Evolutionary conservation across 306 rosid species (phyloP).

Genomic region (Prunus mira): DNA sequence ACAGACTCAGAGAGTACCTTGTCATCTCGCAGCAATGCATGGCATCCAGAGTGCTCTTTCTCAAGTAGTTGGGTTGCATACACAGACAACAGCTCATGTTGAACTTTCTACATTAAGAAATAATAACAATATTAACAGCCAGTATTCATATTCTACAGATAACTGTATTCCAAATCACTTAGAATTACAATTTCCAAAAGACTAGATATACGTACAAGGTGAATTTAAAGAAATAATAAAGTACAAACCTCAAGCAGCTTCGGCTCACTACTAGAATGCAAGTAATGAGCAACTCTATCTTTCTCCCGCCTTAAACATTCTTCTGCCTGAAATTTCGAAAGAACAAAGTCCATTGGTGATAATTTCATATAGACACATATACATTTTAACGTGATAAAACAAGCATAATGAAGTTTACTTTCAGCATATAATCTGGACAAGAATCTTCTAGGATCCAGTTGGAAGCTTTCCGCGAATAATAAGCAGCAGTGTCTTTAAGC

Average conservation of each 20-base stretch:
- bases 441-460: constrained; percentile 58
- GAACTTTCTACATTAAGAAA: constrained; percentile 44
- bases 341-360: constrained; percentile 7
- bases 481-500: constrained; percentile 43
- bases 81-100: constrained; percentile 46
- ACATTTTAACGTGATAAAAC: not conserved
- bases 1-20: constrained; percentile 28
- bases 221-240: not conserved
- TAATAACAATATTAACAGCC: not conserved
- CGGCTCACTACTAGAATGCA: constrained; percentile 51
- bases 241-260: constrained; percentile 46
- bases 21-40: constrained; percentile 56
- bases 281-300: constrained; percentile 45
- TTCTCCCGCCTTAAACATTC: constrained; percentile 49
- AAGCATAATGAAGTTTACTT: constrained; percentile 26
- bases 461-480: constrained; percentile 51
- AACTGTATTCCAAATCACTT: not conserved
- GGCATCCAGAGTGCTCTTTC: constrained; percentile 61
- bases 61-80: constrained; percentile 52
- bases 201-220: not conserved
- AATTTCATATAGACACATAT: not conserved
- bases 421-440: constrained; percentile 49
- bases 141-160: not conserved
- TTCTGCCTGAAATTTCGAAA: constrained; percentile 35
- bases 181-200: not conserved